Evolutionary conservation across 2,329 filamentous ascomycete species (phyloP), one percentile per base, ranked within the genome.

Genomic region (Botrytis aclada): DNA sequence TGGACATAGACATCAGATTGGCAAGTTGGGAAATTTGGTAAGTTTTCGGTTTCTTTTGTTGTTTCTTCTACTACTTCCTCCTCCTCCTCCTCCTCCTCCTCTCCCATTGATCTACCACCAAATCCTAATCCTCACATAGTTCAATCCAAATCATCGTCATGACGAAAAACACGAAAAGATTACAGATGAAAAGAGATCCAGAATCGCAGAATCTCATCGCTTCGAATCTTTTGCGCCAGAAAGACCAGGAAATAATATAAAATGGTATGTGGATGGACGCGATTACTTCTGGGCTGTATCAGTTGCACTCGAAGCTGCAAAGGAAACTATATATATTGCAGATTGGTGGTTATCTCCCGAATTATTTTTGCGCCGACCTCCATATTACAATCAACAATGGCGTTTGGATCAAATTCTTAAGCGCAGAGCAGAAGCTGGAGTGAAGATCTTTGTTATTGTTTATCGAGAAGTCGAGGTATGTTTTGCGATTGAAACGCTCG

Each of bases 331-430:
- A 78, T 99, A 98, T 82, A 97, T 99, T 77, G 92, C 87, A 74
- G 96, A 98, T 80, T 99, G 95, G 96, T 98, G 96, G 96, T 85
- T 98, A 22, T 97, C 93, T 5, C 96, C 93, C 0, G 93, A 96
- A 82, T 83, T 96, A 75, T 97, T 95, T 83, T 83, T 99, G 75
- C 90, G 96, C 54, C 88, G 96, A 32, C 95, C 96, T 1, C 93
- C 96, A 0, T 91, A 92, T 77, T 87, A 87, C 80, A 92, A 94
- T 76, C 93, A 97, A 81, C 88, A 97, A 82, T 98, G 91, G 88
- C 88, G 95, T 18, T 83, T 99, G 29, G 96, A 99, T 82, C 89
- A 93, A 75, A 84, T 97, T 20, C 84, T 99, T 73, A 98, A 98
- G 84, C 88, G 94, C 41, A 92, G 91, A 56, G 96, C 96, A 0